These are phyloP conservation scores for Penicillium flavigenum DNA, from an alignment of 495 filamentous ascomycete species.

Conservation along the genomic window DNA sequence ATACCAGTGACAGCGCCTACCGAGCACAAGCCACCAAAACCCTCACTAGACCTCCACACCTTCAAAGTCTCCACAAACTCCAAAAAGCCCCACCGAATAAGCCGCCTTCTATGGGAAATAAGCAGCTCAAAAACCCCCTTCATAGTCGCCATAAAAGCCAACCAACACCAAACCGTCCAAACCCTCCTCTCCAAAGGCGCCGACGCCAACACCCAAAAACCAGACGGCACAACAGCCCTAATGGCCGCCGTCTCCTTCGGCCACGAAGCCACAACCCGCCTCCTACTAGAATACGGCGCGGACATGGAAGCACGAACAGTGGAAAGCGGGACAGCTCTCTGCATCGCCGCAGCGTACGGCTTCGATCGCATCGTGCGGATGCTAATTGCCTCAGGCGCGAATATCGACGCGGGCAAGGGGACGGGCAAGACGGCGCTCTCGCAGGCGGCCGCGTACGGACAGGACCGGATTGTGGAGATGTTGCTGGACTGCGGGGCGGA, in stretches of 20 bases:
- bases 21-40: neutral
- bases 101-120: conserved; percentile 17
- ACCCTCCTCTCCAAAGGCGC: conserved; percentile 36
- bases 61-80: neutral
- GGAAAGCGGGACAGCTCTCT: conserved; percentile 33
- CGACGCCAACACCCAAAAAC: conserved; percentile 36
- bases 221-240: conserved; percentile 35
- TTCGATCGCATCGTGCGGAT: conserved; percentile 33
- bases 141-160: conserved; percentile 13
- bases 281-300: conserved; percentile 33
- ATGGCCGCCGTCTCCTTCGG: conserved; percentile 33
- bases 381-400: conserved; percentile 30
- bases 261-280: conserved; percentile 21
- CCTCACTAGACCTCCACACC: neutral
- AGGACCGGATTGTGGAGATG: conserved; percentile 35
- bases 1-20: neutral
- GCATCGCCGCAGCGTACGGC: conserved; percentile 34
- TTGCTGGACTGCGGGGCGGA: conserved; percentile 43
- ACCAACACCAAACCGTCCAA: conserved; percentile 6
- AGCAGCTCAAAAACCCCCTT: conserved; percentile 16
- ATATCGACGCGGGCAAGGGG: conserved; percentile 9
- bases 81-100: conserved; percentile 19
- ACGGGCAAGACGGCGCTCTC: conserved; percentile 15
- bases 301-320: conserved; percentile 14
- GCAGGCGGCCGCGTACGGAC: conserved; percentile 36